Percentiles rank a stretch among this genome's conserved stretches.
phyloP scores from a whole-genome alignment of 345 rosid genomes.

The Noccaea caerulescens region DNA sequence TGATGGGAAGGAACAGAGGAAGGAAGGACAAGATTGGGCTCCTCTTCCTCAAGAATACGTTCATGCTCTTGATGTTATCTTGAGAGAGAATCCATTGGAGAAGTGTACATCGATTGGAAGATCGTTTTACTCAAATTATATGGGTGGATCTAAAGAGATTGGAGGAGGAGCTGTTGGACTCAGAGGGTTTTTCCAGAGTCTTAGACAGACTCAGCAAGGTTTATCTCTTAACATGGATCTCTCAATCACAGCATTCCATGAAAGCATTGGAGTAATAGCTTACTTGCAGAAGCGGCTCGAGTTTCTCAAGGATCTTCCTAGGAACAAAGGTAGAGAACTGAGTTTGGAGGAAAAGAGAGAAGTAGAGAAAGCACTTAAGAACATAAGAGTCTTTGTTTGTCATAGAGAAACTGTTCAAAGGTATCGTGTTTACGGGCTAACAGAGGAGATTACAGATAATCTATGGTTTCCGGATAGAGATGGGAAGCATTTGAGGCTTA shows the following conservation, averaged over 20 bases:
- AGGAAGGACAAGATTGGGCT: constrained; percentile 70
- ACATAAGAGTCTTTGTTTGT: constrained; percentile 86
- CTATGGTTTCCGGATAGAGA: constrained; percentile 82
- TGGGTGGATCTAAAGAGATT: constrained; percentile 77
- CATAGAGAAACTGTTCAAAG: constrained; percentile 94
- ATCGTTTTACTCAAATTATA: constrained; percentile 78
- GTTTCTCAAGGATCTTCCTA: constrained; percentile 76
- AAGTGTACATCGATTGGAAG: constrained; percentile 75
- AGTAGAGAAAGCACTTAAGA: constrained; percentile 81
- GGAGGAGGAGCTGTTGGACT: constrained; percentile 94
- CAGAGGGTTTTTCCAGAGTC: constrained; percentile 95
- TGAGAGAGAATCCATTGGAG: constrained; percentile 84
- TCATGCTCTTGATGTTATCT: constrained; percentile 91
- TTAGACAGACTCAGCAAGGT: constrained; percentile 94
- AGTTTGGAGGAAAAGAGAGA: constrained; percentile 75
- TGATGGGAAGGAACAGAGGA: constrained; percentile 69
- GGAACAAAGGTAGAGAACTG: constrained; percentile 67
- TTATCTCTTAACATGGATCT: constrained; percentile 89
- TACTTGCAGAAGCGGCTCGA: constrained; percentile 87
- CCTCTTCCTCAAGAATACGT: constrained; percentile 93
- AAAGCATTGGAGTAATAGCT: constrained; percentile 85
- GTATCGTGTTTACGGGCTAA: constrained; percentile 81
- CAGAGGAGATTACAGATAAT: constrained; percentile 73
- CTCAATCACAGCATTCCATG: constrained; percentile 87
- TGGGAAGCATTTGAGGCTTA: constrained; percentile 71